Conservation (phyloP, 164 flowering plant genomes). For the Paratinospora sagittata region DNA sequence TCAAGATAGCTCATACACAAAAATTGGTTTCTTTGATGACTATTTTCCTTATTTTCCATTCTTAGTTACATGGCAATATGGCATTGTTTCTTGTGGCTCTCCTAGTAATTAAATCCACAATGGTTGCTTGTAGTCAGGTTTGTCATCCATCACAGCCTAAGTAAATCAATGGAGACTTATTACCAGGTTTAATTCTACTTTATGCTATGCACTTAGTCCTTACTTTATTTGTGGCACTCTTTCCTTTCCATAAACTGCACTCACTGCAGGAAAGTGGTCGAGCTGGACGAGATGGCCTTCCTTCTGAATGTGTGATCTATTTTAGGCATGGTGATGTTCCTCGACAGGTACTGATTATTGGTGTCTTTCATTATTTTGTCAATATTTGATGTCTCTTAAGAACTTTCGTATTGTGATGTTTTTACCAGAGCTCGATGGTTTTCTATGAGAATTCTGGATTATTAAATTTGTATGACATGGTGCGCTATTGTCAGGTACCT, state of each 20-base stretch:
- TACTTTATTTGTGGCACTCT: neutral
- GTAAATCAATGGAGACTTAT: slow-evolving; percentile 98
- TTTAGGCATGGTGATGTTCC: slow-evolving; percentile 91
- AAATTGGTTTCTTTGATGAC: neutral
- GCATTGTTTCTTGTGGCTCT: neutral
- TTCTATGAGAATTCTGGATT: slow-evolving; percentile 90
- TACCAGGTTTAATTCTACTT: slow-evolving; percentile 59
- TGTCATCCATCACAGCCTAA: slow-evolving; percentile 97
- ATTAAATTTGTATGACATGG: slow-evolving; percentile 92
- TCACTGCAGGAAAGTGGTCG: slow-evolving; percentile 93
- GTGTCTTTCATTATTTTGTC: neutral
- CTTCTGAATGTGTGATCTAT: slow-evolving; percentile 82
- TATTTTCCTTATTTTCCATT: neutral
- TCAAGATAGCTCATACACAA: neutral
- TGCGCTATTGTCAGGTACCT: slow-evolving; percentile 80
- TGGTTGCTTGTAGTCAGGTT: slow-evolving; percentile 76
- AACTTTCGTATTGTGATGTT: neutral
- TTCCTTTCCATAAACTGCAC: slow-evolving; percentile 10
- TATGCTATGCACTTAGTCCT: neutral
- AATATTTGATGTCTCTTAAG: neutral
- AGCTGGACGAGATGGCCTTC: slow-evolving; percentile 98
- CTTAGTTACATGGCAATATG: no score
- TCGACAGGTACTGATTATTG: slow-evolving; percentile 54
- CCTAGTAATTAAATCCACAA: slow-evolving; percentile 2
- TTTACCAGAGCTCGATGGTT: slow-evolving; percentile 96